Evolutionary conservation across 352 stramenopile species (phyloP).

Genomic region (Hyaloperonospora brassicae): DNA sequence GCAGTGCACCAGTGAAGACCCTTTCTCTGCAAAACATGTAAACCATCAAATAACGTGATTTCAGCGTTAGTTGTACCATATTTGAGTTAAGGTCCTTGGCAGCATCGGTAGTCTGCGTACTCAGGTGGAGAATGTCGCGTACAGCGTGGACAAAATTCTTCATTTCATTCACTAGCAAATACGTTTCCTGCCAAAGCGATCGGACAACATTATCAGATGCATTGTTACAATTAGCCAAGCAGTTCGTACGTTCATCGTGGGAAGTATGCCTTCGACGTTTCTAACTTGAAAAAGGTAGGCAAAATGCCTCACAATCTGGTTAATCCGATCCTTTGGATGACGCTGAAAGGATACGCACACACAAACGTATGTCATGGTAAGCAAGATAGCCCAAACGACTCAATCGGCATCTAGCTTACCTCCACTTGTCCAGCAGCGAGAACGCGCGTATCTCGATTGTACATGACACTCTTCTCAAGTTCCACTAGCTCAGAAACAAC

Average conservation of each 20-base stretch:
- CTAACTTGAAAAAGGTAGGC: constrained; percentile 83
- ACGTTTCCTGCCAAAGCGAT: constrained; percentile 48
- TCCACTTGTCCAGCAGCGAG: constrained; percentile 71
- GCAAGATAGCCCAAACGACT: background rate
- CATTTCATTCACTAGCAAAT: constrained; percentile 83
- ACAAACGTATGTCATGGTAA: constrained; percentile 8
- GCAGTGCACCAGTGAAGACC: constrained; percentile 38
- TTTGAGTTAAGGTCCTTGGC: too few species aligned
- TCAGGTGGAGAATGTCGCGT: constrained; percentile 52
- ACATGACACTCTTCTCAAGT: constrained; percentile 74
- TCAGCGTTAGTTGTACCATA: background rate
- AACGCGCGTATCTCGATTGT: constrained; percentile 72
- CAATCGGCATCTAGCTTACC: constrained; percentile 24
- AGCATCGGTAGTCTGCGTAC: constrained; percentile 25
- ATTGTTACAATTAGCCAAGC: background rate
- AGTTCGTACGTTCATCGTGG: constrained; percentile 80
- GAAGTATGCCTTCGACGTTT: constrained; percentile 80
- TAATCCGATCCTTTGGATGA: constrained; percentile 69
- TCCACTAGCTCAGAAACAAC: constrained; percentile 75
- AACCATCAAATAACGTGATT: constrained; percentile 1
- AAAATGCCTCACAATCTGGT: constrained; percentile 85
- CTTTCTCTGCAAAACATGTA: constrained; percentile 25
- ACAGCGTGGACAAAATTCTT: constrained; percentile 71
- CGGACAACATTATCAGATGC: background rate
- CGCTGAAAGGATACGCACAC: constrained; percentile 25